Percentiles rank a stretch among this genome's conserved stretches.
phyloP scores from a whole-genome alignment of 352 stramenopile genomes.

The Globisporangium emineosum region DNA sequence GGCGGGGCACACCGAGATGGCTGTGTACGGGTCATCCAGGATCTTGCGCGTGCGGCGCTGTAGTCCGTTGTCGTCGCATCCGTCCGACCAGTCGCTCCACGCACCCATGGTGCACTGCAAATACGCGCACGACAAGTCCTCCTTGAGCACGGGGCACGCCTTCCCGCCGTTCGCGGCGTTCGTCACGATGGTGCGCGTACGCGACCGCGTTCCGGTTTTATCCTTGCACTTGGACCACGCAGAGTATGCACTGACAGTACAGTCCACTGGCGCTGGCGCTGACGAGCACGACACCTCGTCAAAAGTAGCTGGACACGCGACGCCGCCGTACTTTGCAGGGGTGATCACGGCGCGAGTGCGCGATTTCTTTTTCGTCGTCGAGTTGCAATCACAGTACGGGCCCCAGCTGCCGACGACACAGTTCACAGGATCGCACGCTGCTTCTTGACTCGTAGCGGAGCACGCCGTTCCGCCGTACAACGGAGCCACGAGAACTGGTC shows the following conservation, averaged over 20 bases:
- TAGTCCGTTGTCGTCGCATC: conserved; percentile 31
- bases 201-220: conserved; percentile 16
- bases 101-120: conserved; percentile 26
- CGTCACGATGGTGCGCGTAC: conserved; percentile 27
- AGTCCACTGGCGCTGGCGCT: conserved; percentile 23
- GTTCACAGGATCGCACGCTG: conserved; percentile 45
- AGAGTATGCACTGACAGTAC: conserved; percentile 23
- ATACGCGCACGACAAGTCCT: conserved; percentile 23
- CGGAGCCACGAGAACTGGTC: conserved; percentile 22
- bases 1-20: conserved; percentile 22
- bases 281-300: conserved; percentile 19
- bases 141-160: conserved; percentile 17
- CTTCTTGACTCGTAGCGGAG: conserved; percentile 21
- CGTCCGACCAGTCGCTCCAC: conserved; percentile 26
- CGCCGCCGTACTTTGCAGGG: conserved; percentile 31
- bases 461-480: conserved; percentile 43
- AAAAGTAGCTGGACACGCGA: conserved; percentile 22
- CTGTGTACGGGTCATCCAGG: conserved; percentile 28
- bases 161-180: conserved; percentile 27
- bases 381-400: conserved; percentile 31
- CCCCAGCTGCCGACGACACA: conserved; percentile 39
- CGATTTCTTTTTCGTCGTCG: conserved; percentile 22
- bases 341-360: conserved; percentile 31
- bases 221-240: conserved; percentile 26
- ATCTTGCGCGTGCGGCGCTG: conserved; percentile 33